A percentile compares a stretch with the other conserved stretches of the same genome.
These are phyloP conservation scores for Corynespora cassiicola DNA, from an alignment of 2,329 filamentous ascomycete genomes.

Conservation along the genomic window DNA sequence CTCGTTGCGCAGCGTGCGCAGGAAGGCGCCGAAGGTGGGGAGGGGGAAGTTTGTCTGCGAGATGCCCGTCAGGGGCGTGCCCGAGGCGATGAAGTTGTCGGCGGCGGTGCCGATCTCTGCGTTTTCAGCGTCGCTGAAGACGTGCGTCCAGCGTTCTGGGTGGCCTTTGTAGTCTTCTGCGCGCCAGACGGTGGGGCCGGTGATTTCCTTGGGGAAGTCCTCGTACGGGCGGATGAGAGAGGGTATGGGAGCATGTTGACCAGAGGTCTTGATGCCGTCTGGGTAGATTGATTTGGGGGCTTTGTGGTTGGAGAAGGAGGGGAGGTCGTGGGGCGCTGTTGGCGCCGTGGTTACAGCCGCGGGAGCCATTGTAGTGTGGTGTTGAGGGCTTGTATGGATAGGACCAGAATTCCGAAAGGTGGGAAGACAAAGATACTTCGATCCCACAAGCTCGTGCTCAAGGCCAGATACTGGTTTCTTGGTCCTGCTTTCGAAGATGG, in stretches of 20 bases:
- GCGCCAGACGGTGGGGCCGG: conserved; percentile 75
- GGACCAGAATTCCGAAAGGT: too few species aligned
- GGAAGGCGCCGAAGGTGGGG: conserved; percentile 60
- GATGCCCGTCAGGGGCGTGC: conserved; percentile 75
- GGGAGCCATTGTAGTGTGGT: conserved; percentile 46
- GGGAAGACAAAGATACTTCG: too few species aligned
- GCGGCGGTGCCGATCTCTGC: conserved; percentile 70
- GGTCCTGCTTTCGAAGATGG: too few species aligned
- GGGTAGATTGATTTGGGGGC: conserved; percentile 62
- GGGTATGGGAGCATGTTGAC: conserved; percentile 75
- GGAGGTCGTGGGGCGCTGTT: conserved; percentile 45
- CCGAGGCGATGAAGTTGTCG: conserved; percentile 71
- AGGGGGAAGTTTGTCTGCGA: conserved; percentile 69
- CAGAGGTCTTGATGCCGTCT: conserved; percentile 71
- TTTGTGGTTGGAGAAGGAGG: conserved; percentile 29
- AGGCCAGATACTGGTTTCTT: too few species aligned
- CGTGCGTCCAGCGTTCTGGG: conserved; percentile 75
- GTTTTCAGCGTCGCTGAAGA: conserved; percentile 70
- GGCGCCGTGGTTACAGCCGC: conserved; percentile 47
- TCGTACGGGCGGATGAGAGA: conserved; percentile 70
- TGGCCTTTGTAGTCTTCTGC: conserved; percentile 67
- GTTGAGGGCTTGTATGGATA: conserved; percentile 2
- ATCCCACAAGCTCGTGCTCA: too few species aligned
- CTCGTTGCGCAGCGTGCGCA: conserved; percentile 66
- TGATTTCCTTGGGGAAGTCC: conserved; percentile 73